Base-by-base conservation (phyloP, 23 red algal species). In the Pyropia yezoensis region DNA sequence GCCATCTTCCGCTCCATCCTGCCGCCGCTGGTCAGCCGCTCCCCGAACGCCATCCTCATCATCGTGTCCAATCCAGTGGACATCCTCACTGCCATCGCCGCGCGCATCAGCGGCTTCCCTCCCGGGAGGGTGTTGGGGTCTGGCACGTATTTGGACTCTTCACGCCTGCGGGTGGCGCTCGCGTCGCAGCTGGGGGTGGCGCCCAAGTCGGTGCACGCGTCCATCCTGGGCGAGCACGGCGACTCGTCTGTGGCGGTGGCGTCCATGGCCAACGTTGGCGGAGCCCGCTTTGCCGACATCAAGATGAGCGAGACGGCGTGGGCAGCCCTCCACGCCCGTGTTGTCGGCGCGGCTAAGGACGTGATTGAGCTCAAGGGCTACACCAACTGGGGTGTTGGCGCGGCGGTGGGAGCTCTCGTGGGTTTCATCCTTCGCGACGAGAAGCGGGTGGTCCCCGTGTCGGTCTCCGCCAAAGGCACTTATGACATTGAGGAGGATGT, bases 151-250 rank as follows among this genome's bases (percentile, higher is more conserved):
- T 29, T 85, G 1, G 80, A 85, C 61, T 85, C 70, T 32, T 71
- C 80, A 8, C 69, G 80, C 0, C 63, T 85, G 20, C 49, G 45
- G 8, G 33, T 24, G 18, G 56, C 60, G 21, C 22, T 85, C 3
- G 69, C 80, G 55, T 67, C 53, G 2, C 33, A 54, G 34, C 69
- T 73, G 25, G 59, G 70, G 32, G 51, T 85, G 28, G 80, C 59
- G 18, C 49, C 80, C 0, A 22, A 25, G 14, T 61, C 71, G 27
- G 80, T 85, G 7, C 68, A 85, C 33, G 80, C 80, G 0, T 34
- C 49, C 49, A 55, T 85, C 13, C 57, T 85, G 34, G 80, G 80
- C 52, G 80, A 85, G 57, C 80, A 85, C 47, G 80, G 80, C 24
- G 80, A 85, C 80, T 75, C 69, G 15, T 57, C 56, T 20, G 58